phyloP scores from a whole-genome alignment of 2,329 filamentous ascomycete species.

The Talaromyces verruculosus region DNA sequence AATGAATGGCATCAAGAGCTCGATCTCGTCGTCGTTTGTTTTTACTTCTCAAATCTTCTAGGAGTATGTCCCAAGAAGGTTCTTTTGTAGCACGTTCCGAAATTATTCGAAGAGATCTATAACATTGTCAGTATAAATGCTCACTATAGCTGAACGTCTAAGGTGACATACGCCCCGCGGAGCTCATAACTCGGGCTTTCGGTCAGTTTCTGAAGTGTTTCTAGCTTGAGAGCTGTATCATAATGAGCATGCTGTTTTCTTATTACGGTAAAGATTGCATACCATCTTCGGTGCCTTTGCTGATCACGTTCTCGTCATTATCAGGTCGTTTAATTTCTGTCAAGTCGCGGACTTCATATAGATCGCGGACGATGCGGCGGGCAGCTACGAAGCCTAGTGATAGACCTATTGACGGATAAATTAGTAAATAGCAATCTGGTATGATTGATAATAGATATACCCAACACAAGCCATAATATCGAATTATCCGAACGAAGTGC shows the following conservation, averaged over 20 bases:
- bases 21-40: slow-evolving; percentile 39
- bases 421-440: neutral
- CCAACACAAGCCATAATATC: slow-evolving; percentile 19
- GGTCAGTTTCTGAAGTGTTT: slow-evolving; percentile 67
- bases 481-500: slow-evolving; percentile 17
- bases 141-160: slow-evolving; percentile 34
- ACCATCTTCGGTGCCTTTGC: slow-evolving; percentile 71
- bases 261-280: neutral
- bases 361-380: slow-evolving; percentile 58
- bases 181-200: slow-evolving; percentile 72
- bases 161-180: slow-evolving; percentile 63
- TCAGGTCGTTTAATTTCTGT: slow-evolving; percentile 64
- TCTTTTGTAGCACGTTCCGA: slow-evolving; percentile 47
- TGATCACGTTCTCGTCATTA: slow-evolving; percentile 70
- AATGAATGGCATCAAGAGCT: slow-evolving; percentile 46
- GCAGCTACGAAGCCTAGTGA: slow-evolving; percentile 50
- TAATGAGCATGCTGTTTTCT: neutral
- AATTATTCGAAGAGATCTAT: slow-evolving; percentile 48
- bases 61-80: slow-evolving; percentile 40
- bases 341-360: slow-evolving; percentile 40
- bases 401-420: slow-evolving; percentile 30
- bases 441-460: neutral
- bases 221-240: slow-evolving; percentile 56
- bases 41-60: slow-evolving; percentile 44
- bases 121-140: slow-evolving; percentile 37